Conservation (phyloP, 2,329 filamentous ascomycete genomes). For the Cladophialophora chaetospira region DNA sequence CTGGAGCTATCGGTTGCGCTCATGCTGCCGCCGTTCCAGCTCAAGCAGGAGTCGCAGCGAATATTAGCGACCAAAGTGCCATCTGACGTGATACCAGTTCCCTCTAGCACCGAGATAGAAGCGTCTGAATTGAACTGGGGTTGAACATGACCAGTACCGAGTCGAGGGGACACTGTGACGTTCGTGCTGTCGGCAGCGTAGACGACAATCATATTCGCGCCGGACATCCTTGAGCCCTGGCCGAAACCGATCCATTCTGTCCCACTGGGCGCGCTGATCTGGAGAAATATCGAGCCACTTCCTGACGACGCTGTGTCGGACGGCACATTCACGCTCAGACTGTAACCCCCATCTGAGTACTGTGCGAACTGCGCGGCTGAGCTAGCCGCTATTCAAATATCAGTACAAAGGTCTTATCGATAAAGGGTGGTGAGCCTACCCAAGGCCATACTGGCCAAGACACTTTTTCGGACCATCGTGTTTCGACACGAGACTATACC, state of each 20-base stretch:
- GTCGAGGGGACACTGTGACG: slow-evolving; percentile 59
- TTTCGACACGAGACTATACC: not conserved
- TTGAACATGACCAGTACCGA: slow-evolving; percentile 46
- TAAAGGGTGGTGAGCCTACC: slow-evolving; percentile 10
- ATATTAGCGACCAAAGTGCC: slow-evolving; percentile 60
- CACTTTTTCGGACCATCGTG: slow-evolving; percentile 19
- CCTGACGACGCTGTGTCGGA: slow-evolving; percentile 53
- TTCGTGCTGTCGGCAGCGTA: slow-evolving; percentile 58
- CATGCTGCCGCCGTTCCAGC: slow-evolving; percentile 56
- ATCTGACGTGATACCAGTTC: slow-evolving; percentile 53
- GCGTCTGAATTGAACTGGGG: slow-evolving; percentile 48
- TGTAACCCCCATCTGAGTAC: slow-evolving; percentile 17
- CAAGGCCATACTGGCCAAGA: slow-evolving; percentile 22
- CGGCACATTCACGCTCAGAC: slow-evolving; percentile 56
- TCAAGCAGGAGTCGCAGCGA: slow-evolving; percentile 56
- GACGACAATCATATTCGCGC: slow-evolving; percentile 61
- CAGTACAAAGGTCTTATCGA: slow-evolving; percentile 40
- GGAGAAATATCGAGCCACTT: slow-evolving; percentile 60
- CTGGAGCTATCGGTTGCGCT: slow-evolving; percentile 48
- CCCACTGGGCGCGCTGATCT: slow-evolving; percentile 55
- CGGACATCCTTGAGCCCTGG: slow-evolving; percentile 57
- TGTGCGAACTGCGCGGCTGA: slow-evolving; percentile 30
- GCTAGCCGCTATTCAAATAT: slow-evolving; percentile 19
- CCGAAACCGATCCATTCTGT: slow-evolving; percentile 60
- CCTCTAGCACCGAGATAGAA: slow-evolving; percentile 53